These are phyloP conservation scores for Phytophthora capsici DNA, from an alignment of 352 stramenopile species.

Conservation along the genomic window DNA sequence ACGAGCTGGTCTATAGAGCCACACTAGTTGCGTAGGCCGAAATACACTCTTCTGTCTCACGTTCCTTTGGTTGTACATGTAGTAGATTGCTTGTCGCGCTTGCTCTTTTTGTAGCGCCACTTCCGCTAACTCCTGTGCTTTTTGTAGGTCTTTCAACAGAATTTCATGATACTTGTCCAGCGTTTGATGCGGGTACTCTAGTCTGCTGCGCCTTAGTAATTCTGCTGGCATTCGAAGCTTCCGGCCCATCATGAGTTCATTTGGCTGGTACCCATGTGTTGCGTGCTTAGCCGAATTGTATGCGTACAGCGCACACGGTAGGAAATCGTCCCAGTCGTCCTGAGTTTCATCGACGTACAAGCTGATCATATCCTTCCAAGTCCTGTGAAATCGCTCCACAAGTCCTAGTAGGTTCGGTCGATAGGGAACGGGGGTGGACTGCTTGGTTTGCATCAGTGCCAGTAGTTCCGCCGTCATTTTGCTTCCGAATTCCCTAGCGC, in stretches of 20 bases:
- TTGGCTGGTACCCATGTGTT: not conserved
- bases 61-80: too few relatives aligned
- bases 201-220: not conserved
- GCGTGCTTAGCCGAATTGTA: constrained; percentile 3
- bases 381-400: constrained; percentile 23
- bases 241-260: constrained; percentile 17
- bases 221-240: constrained; percentile 3
- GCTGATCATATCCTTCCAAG: constrained; percentile 29
- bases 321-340: constrained; percentile 27
- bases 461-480: constrained; percentile 2
- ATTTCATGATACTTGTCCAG: not conserved
- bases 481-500: not conserved
- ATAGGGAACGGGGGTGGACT: constrained; percentile 23
- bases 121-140: not conserved
- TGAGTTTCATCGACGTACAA: constrained; percentile 16
- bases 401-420: constrained; percentile 20
- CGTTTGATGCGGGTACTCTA: not conserved
- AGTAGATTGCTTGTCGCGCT: not conserved
- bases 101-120: not conserved
- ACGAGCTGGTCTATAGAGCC: not conserved
- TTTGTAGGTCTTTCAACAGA: not conserved
- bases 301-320: constrained; percentile 2
- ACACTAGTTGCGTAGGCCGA: too few relatives aligned
- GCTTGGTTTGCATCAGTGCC: constrained; percentile 22
- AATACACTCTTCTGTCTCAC: too few relatives aligned